A percentile compares a stretch with the other conserved stretches of the same genome.
These are phyloP conservation scores for Syncephalis fuscata DNA, from an alignment of 371 early-diverging fungal species.

Conservation along the genomic window DNA sequence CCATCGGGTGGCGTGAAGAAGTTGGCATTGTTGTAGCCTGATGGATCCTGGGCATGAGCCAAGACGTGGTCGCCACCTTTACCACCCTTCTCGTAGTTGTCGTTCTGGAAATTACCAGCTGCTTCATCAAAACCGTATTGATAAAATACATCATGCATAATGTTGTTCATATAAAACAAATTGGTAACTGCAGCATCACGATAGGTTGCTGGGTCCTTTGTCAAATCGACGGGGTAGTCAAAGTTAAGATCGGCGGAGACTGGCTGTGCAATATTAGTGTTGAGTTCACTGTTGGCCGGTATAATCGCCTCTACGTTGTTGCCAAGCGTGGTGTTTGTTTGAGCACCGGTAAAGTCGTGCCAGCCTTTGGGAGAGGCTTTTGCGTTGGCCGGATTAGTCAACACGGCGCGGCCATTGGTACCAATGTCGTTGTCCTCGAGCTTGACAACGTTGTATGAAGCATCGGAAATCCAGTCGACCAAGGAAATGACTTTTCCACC, in stretches of 20 bases:
- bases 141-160: slow-evolving; percentile 8
- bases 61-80: slow-evolving; percentile 63
- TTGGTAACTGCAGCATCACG: slow-evolving; percentile 41
- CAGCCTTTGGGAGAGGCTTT: slow-evolving; percentile 1
- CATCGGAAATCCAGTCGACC: not conserved
- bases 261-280: slow-evolving; percentile 47
- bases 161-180: slow-evolving; percentile 10
- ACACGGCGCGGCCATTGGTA: not conserved
- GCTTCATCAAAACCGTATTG: slow-evolving; percentile 11
- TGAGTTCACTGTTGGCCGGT: slow-evolving; percentile 30
- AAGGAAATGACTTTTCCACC: not conserved
- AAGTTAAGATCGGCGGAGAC: slow-evolving; percentile 54
- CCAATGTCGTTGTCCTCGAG: slow-evolving; percentile 1
- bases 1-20: slow-evolving; percentile 24
- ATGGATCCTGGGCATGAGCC: slow-evolving; percentile 78
- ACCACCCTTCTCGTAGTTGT: slow-evolving; percentile 70
- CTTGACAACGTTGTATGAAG: not conserved
- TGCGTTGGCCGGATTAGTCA: not conserved
- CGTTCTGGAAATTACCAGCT: slow-evolving; percentile 68
- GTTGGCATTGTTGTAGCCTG: slow-evolving; percentile 17
- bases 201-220: slow-evolving; percentile 44
- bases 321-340: slow-evolving; percentile 28
- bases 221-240: slow-evolving; percentile 53
- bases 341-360: not conserved
- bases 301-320: slow-evolving; percentile 60